Percentiles rank a stretch among this genome's conserved stretches.
Conservation (phyloP, 1,284 basidiomycete genomes). For the Apiotrichum montevideense region DNA sequence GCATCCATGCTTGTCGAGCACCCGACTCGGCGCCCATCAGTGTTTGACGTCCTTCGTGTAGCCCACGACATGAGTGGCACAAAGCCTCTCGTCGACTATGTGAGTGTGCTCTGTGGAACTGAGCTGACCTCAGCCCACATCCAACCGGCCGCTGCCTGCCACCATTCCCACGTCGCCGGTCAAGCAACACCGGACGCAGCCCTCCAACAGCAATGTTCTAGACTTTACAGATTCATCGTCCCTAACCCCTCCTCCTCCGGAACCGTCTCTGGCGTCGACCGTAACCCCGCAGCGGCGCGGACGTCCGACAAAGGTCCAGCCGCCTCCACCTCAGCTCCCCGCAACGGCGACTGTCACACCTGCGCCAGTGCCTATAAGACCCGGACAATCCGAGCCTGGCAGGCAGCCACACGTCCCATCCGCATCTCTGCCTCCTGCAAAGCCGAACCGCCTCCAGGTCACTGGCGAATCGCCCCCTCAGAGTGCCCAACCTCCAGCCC, state of each 20-base stretch:
- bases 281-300: slow-evolving; percentile 45
- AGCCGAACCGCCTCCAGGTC: slow-evolving; percentile 20
- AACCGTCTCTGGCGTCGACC: slow-evolving; percentile 28
- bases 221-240: slow-evolving; percentile 40
- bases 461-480: slow-evolving; percentile 24
- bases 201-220: slow-evolving; percentile 31
- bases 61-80: slow-evolving; percentile 79
- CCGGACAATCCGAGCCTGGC: background rate
- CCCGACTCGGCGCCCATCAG: slow-evolving; percentile 69
- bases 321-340: background rate
- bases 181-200: background rate
- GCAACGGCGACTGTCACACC: background rate
- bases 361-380: background rate
- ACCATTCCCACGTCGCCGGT: background rate
- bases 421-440: background rate
- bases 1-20: slow-evolving; percentile 83
- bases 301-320: slow-evolving; percentile 25
- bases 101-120: background rate
- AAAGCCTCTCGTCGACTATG: slow-evolving; percentile 67
- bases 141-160: slow-evolving; percentile 1
- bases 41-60: slow-evolving; percentile 68
- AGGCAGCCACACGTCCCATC: background rate
- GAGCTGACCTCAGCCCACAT: background rate
- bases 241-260: slow-evolving; percentile 16
- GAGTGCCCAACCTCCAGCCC: background rate